Conservation (phyloP, 306 rosid species). For the Vigna angularis region DNA sequence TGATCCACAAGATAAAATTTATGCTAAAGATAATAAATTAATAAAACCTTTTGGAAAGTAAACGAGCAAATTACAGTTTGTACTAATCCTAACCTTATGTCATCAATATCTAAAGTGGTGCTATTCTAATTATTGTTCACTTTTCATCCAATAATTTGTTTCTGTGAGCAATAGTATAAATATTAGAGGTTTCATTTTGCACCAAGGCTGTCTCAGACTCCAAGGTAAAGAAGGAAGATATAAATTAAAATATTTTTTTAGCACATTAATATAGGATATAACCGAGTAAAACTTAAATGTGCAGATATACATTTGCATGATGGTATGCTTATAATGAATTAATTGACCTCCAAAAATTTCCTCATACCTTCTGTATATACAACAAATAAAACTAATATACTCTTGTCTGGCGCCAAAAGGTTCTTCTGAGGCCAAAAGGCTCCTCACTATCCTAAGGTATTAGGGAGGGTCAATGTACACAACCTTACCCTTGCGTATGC, state of each 20-base stretch:
- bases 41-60: constrained; percentile 15
- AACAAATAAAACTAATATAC: too few species aligned
- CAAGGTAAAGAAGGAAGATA: not conserved
- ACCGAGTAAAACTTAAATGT: constrained; percentile 1
- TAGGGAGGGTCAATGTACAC: not conserved
- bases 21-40: constrained; percentile 12
- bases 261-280: not conserved
- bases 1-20: constrained; percentile 1
- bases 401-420: too few species aligned
- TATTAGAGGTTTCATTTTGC: constrained; percentile 3
- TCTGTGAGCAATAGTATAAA: not conserved
- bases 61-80: constrained; percentile 16
- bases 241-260: too few species aligned
- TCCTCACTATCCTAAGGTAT: not conserved
- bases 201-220: not conserved
- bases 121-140: not conserved
- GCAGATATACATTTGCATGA: constrained; percentile 20
- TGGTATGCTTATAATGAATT: constrained; percentile 27
- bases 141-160: constrained; percentile 1
- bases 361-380: not conserved
- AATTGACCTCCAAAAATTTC: not conserved
- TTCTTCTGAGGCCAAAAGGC: too few species aligned
- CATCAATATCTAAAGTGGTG: constrained; percentile 1
- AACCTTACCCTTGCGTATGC: not conserved
- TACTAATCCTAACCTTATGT: not conserved